Percentiles rank a stretch among this genome's conserved stretches.
These are phyloP conservation scores for Penicillium steckii DNA, from an alignment of 495 filamentous ascomycete species.

Conservation along the genomic window DNA sequence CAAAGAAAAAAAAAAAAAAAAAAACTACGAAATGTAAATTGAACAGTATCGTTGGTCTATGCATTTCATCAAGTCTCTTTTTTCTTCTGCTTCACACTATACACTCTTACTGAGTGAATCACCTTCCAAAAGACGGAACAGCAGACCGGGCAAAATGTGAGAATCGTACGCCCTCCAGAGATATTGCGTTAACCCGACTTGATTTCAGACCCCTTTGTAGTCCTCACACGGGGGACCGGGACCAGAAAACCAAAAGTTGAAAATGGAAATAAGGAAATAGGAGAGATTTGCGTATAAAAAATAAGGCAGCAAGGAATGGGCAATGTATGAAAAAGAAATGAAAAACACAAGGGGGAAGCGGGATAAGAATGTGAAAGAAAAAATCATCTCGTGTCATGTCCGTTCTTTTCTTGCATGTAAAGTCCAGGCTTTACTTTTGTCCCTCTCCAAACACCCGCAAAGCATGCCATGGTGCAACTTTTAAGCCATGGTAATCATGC, in stretches of 20 bases:
- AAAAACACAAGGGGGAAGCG: constrained; percentile 22
- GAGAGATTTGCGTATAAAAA: constrained; percentile 21
- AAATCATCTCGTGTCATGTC: constrained; percentile 36
- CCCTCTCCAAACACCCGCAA: constrained; percentile 14
- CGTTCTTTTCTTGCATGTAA: constrained; percentile 29
- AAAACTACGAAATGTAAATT: not conserved
- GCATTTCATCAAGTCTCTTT: constrained; percentile 33
- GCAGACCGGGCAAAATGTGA: constrained; percentile 26
- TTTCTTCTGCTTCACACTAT: constrained; percentile 27
- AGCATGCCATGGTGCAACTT: constrained; percentile 6
- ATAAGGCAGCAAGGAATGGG: constrained; percentile 19
- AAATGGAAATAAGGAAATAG: constrained; percentile 19
- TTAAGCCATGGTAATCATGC: constrained; percentile 3
- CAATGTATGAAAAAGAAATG: constrained; percentile 18
- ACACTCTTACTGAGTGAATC: constrained; percentile 16
- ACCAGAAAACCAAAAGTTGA: constrained; percentile 17
- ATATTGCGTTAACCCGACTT: constrained; percentile 38
- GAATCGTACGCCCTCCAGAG: constrained; percentile 25
- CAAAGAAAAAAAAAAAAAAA: no score
- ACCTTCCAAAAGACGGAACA: constrained; percentile 19
- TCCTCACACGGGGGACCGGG: constrained; percentile 9
- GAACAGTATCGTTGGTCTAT: constrained; percentile 25
- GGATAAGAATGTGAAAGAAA: constrained; percentile 29
- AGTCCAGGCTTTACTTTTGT: constrained; percentile 26
- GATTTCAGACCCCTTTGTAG: constrained; percentile 18